Evolutionary conservation across 1,284 basidiomycete genomes (phyloP), one percentile per base, ranked within the genome.

Genomic region (Mycena citricolor): DNA sequence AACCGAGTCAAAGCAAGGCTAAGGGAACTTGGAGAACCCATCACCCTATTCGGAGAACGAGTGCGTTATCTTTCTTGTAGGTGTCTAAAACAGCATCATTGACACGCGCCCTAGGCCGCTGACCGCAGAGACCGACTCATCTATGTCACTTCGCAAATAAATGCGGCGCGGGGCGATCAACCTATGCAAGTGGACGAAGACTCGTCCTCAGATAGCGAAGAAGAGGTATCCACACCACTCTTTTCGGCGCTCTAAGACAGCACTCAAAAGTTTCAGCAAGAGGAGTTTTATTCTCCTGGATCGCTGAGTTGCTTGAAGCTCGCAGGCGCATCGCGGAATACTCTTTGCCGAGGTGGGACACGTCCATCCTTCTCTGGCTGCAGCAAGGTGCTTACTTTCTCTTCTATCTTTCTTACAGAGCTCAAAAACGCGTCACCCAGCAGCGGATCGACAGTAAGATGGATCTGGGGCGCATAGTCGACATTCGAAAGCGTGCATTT

Each of bases 251-350:
- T 21, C 13, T 21, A 29, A 6, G 5, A 8, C 20, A 28, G 41
- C 42, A 42, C 43, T 31, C 24, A 14, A 36, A 39, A 37, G 33
- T 41, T 24, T 42, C 55, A 88, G 74, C 81, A 90, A 61, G 94
- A 97, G 61, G 97, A 99, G 61, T 99, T 99, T 70, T 99, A 94
- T 65, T 90, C 95, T 4, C 89, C 91, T 47, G 95, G 95, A 3
- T 81, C 90, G 2, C 70, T 92, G 89, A 87, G 52, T 77, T 99
- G 39, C 73, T 98, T 31, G 78, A 88, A 57, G 84, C 94, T 36
- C 77, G 97, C 50, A 76, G 86, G 60, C 77, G 74, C 53, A 82
- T 99, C 57, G 94, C 94, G 41, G 85, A 89, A 63, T 97, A 85
- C 69, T 98, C 95, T 57, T 76, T 99, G 50, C 84, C 85, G 65